Evolutionary conservation across 768 basidiomycete species (phyloP), one percentile per base, ranked within the genome.

Genomic region (Russula griseocarnosa): DNA sequence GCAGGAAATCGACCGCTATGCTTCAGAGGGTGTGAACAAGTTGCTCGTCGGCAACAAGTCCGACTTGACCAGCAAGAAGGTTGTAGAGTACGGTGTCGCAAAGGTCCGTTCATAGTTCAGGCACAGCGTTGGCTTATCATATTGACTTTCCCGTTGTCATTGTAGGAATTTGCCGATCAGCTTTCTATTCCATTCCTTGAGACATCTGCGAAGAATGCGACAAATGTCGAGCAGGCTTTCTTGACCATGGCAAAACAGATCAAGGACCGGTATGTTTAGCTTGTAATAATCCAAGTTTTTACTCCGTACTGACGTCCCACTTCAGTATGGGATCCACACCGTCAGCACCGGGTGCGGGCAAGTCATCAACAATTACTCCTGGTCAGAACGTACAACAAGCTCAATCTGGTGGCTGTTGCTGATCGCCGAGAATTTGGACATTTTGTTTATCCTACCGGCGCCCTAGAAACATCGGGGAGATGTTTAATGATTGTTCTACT

Each of bases 181-280:
- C 81, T 98, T 69, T 82, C 81, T 66, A 88, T 99, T 70, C 88
- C 93, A 53, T 98, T 97, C 87, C 79, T 99, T 73, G 97, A 99
- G 81, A 99, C 97, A 14, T 94, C 91, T n/a, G 97, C 97, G 40
- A 98, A 98, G 90, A 94, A 91, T 71, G 93, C 95, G 58, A 95
- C 94, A 66, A 97, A 97, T 70, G 97, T 99, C 65, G 97, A 99
- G 76, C 94, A 99, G 76, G 95, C 97, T 6, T 99, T 99, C 85
- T 87, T 98, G 81, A 95, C 94, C 34, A 92, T 99, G 85, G 95
- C 97, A 4, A 92, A 96, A 81, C 92, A 93, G 77, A 93, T 94
- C 74, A 93, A 94, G 75, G 92, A 94, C 75, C 86, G 91, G 91
- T 89, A 71, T 36, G 83, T 67, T 32, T 24, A 36, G 36, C 36